Evolutionary conservation across 2,329 filamentous ascomycete species (phyloP).

Genomic region (Fusarium coffeatum): DNA sequence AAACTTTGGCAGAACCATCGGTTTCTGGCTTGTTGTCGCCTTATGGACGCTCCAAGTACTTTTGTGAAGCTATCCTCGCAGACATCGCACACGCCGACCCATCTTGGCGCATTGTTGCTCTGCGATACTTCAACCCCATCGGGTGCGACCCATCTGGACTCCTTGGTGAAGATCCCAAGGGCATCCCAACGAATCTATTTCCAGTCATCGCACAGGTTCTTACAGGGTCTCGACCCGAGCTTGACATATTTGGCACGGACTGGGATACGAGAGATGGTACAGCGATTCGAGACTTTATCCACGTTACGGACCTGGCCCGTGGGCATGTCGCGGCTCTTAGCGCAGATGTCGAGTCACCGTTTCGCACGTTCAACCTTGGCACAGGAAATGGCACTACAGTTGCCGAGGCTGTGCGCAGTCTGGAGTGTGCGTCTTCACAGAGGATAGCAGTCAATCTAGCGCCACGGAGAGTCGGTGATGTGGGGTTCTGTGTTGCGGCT

Average conservation of each 20-base stretch:
- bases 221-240: slow-evolving; percentile 62
- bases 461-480: neutral
- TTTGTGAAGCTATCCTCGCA: slow-evolving; percentile 73
- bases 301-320: slow-evolving; percentile 72
- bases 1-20: slow-evolving; percentile 17
- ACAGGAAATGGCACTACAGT: slow-evolving; percentile 59
- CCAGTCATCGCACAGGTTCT: slow-evolving; percentile 72
- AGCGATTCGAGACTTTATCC: slow-evolving; percentile 75
- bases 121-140: slow-evolving; percentile 76
- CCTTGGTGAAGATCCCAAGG: slow-evolving; percentile 72
- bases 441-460: neutral
- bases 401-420: slow-evolving; percentile 56
- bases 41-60: slow-evolving; percentile 75
- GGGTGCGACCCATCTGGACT: slow-evolving; percentile 73
- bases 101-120: slow-evolving; percentile 70
- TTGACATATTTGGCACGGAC: slow-evolving; percentile 72
- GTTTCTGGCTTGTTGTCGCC: slow-evolving; percentile 42
- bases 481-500: slow-evolving; percentile 8
- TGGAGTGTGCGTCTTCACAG: slow-evolving; percentile 50
- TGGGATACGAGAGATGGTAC: slow-evolving; percentile 76
- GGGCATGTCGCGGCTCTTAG: slow-evolving; percentile 71
- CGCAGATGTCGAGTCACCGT: slow-evolving; percentile 47
- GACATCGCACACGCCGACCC: slow-evolving; percentile 70
- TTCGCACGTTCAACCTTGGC: slow-evolving; percentile 60
- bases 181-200: slow-evolving; percentile 71